Base-by-base conservation (phyloP, 2,329 filamentous ascomycete species). In the Ciborinia camelliae region DNA sequence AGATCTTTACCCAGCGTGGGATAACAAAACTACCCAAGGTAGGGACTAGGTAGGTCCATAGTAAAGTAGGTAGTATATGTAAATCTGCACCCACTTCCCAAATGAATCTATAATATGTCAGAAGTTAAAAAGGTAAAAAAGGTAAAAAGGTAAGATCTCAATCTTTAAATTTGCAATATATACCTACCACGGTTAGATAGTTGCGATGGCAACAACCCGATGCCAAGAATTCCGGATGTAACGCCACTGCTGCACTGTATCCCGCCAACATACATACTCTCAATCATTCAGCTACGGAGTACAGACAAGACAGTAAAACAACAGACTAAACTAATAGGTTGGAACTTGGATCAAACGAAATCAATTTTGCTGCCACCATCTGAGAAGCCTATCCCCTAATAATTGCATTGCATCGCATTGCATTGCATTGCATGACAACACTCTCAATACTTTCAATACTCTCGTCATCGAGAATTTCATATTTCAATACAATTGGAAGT, bases 151-250 rank as follows among this genome's bases (percentile, higher is more conserved):
- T 12, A 14, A 12, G 30, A 12, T 35, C 55, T 58, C 41, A 47
- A 35, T 35, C 14, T 47, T 58, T 35, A n/a, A n/a, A n/a, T n/a
- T n/a, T n/a, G n/a, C n/a, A n/a, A n/a, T n/a, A n/a, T n/a, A n/a
- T n/a, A n/a, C n/a, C n/a, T 23, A 35, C 8, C 20, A 23, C n/a
- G 55, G 20, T 39, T 48, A 45, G 20, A 48, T 48, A 45, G 51
- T 63, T 63, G 61, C 39, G 61, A 58, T 63, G 15, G 26, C 32
- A 63, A 63, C 61, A 57, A 30, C 30, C 30, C 28, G 55, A 59
- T 12, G 41, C 55, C n/a, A 37, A 47, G n/a, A 35, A 8, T 35
- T 18, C 30, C 41, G 55, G 55, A 37, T 26, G n/a, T 48, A 47
- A 47, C 55, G 20, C n/a, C n/a, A 47, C 39, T 32, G 23, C 54